Evolutionary conservation across 768 basidiomycete species (phyloP).

Genomic region (Termitomyces sp.): DNA sequence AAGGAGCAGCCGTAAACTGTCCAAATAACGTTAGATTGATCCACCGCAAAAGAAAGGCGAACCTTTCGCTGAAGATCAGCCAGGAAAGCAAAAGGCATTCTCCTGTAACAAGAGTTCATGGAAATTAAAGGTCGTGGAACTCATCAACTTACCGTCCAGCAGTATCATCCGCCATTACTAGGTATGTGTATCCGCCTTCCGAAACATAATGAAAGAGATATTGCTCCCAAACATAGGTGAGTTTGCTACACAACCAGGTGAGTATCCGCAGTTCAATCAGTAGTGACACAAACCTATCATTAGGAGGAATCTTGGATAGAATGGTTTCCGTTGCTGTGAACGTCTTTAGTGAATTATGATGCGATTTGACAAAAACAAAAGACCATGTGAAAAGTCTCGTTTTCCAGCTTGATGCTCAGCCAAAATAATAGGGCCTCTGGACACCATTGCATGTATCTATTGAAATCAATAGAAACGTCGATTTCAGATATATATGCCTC

Average conservation of each 20-base stretch:
- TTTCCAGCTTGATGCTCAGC: conserved; percentile 81
- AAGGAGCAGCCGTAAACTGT: conserved; percentile 59
- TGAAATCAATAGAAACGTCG: not conserved
- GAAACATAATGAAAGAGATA: conserved; percentile 94
- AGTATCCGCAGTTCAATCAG: not conserved
- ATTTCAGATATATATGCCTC: not conserved
- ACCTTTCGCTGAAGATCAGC: conserved; percentile 80
- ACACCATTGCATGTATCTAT: conserved; percentile 82
- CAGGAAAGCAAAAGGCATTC: conserved; percentile 94
- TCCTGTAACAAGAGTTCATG: conserved; percentile 32
- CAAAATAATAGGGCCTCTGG: conserved; percentile 73
- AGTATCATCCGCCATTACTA: conserved; percentile 93
- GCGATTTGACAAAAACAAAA: conserved; percentile 8
- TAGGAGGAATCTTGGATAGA: conserved; percentile 91
- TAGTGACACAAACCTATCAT: conserved; percentile 42
- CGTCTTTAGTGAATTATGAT: not conserved
- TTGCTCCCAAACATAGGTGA: conserved; percentile 88
- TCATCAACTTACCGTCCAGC: conserved; percentile 65
- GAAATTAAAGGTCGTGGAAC: not conserved
- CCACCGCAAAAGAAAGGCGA: conserved; percentile 11
- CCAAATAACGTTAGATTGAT: conserved; percentile 1
- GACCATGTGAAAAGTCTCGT: conserved; percentile 88
- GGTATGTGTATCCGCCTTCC: conserved; percentile 79
- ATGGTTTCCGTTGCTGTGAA: conserved; percentile 76
- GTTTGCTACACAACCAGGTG: conserved; percentile 44